These are phyloP conservation scores for Calendula officinalis DNA, from an alignment of 129 eudicot genomes.

Conservation along the genomic window DNA sequence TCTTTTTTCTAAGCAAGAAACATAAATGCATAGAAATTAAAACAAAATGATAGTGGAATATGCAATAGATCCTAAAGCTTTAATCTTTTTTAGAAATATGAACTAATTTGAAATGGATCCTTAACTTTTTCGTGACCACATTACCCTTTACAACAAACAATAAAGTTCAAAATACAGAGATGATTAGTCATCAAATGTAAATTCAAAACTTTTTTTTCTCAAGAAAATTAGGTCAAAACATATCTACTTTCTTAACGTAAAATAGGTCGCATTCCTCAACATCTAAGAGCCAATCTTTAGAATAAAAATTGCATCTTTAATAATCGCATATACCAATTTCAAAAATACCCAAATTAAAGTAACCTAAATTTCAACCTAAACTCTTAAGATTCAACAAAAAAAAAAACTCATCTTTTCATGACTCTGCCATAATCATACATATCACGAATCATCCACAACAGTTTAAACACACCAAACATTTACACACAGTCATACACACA, in stretches of 20 bases:
- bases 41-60: conserved; percentile 14
- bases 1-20: conserved; percentile 57
- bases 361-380: background rate
- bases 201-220: background rate
- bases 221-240: background rate
- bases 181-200: background rate
- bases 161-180: background rate
- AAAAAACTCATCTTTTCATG: background rate
- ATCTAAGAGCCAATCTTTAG: conserved; percentile 4
- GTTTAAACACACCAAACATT: conserved; percentile 2
- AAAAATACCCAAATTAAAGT: conserved; percentile 18
- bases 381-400: conserved; percentile 13
- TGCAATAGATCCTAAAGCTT: conserved; percentile 12
- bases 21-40: conserved; percentile 13
- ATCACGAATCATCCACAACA: conserved; percentile 14
- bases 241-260: background rate
- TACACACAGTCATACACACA: conserved; percentile 16
- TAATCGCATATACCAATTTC: conserved; percentile 2
- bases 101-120: background rate
- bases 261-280: background rate
- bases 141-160: conserved; percentile 1
- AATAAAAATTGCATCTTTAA: conserved; percentile 4
- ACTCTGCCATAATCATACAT: background rate
- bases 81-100: background rate
- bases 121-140: background rate